Evolutionary conservation across 805 yeast species (phyloP), one percentile per base, ranked within the genome.

Genomic region (Starmera pachycereana): DNA sequence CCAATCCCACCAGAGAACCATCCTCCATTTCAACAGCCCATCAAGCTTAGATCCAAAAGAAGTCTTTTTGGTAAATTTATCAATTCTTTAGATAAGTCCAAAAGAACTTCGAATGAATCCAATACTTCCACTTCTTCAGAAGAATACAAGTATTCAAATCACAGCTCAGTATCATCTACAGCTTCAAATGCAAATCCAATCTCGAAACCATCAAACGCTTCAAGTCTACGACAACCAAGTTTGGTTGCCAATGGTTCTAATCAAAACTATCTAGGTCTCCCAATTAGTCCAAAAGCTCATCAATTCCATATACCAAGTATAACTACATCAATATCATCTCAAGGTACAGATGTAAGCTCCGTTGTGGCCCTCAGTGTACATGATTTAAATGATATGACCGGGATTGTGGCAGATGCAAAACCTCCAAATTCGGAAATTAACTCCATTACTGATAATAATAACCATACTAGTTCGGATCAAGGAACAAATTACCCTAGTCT

Each of bases 21-120:
- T 3, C 76, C 77, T 1, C 76, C 77, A 4, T 59, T 69, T 35
- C 46, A 57, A 18, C 71, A 65, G n/a, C 76, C 76, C 1, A 66
- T 72, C 27, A 71, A 69, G 44, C 76, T 76, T 0, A 60, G 44
- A 35, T 40, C 44, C 3, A 54, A 48, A 38, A 51, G 38, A 32
- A 42, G 52, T 12, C 39, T 52, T 8, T 52, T 54, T 36, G 60
- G 58, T 2, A 55, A 54, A 39, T 53, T 56, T 37, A 54, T 54
- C 33, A 46, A 43, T 14, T 49, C 58, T 3, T 50, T 48, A 10
- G 57, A 51, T n/a, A 48, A 47, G 39, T 41, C 32, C 29, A 40
- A 29, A 13, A 6, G 38, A 29, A 29, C 12, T 19, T 22, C 31
- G 8, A 28, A 14, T 8, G 22, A 18, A 16, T 36, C 32, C 16